Conservation (phyloP, 192 early-diverging fungal genomes). For the Hyaloraphidium curvatum region DNA sequence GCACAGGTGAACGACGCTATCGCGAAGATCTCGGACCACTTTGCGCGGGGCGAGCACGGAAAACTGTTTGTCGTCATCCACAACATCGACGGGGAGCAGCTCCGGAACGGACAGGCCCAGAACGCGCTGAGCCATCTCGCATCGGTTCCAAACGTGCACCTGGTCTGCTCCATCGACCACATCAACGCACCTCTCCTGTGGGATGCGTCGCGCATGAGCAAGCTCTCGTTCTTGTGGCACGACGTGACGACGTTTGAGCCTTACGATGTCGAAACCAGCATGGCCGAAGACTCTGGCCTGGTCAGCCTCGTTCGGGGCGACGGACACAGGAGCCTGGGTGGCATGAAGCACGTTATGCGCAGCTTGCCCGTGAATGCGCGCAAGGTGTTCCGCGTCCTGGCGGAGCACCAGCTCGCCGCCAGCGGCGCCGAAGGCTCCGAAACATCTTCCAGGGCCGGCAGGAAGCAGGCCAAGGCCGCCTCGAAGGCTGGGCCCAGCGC, state of each 20-base stretch:
- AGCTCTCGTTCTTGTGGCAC: slow-evolving; percentile 79
- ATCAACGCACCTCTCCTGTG: slow-evolving; percentile 76
- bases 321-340: slow-evolving; percentile 9
- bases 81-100: slow-evolving; percentile 64
- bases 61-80: slow-evolving; percentile 62
- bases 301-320: not conserved
- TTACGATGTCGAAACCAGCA: slow-evolving; percentile 62
- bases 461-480: slow-evolving; percentile 4
- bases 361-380: slow-evolving; percentile 69
- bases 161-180: slow-evolving; percentile 78
- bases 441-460: slow-evolving; percentile 10
- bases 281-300: slow-evolving; percentile 21
- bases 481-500: slow-evolving; percentile 8
- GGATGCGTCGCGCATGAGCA: slow-evolving; percentile 47
- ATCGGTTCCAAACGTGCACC: slow-evolving; percentile 37
- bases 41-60: no score
- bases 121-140: slow-evolving; percentile 45
- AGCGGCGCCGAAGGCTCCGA: slow-evolving; percentile 15
- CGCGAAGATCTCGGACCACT: slow-evolving; percentile 46
- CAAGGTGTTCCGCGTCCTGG: slow-evolving; percentile 67
- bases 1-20: slow-evolving; percentile 42
- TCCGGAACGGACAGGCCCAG: slow-evolving; percentile 54
- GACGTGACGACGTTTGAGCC: slow-evolving; percentile 71
- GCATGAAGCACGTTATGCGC: slow-evolving; percentile 60
- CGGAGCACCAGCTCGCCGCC: slow-evolving; percentile 9